A percentile compares a stretch with the other conserved stretches of the same genome.
phyloP scores from a whole-genome alignment of 768 basidiomycete genomes.

The Psilocybe cubensis region DNA sequence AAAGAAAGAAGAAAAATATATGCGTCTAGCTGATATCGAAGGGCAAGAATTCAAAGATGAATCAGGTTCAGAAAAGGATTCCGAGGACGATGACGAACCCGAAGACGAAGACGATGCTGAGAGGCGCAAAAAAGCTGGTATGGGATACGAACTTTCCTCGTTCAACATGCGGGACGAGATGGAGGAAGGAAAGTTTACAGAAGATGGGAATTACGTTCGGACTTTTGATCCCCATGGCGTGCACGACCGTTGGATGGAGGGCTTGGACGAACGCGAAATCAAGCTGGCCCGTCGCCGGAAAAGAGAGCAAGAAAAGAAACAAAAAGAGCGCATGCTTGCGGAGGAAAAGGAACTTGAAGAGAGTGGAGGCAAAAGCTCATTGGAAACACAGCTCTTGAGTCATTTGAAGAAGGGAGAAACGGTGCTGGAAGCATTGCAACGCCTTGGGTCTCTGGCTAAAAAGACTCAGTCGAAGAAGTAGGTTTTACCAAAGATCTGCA shows the following conservation, averaged over 20 bases:
- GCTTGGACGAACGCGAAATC: conserved; percentile 82
- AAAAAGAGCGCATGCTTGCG: conserved; percentile 67
- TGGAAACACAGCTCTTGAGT: conserved; percentile 70
- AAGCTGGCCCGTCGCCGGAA: conserved; percentile 79
- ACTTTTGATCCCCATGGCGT: conserved; percentile 88
- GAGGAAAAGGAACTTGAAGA: conserved; percentile 77
- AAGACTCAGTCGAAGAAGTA: conserved; percentile 38
- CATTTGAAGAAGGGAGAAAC: conserved; percentile 90
- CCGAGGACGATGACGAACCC: conserved; percentile 50
- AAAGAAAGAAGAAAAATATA: conserved; percentile 70
- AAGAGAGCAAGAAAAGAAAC: conserved; percentile 71
- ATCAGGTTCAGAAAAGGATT: conserved; percentile 40
- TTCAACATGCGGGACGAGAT: conserved; percentile 99
- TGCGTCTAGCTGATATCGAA: conserved; percentile 93
- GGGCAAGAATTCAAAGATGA: conserved; percentile 86
- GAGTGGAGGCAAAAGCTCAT: conserved; percentile 63
- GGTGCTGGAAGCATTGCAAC: conserved; percentile 85
- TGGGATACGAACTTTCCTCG: conserved; percentile 93
- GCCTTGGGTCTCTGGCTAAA: conserved; percentile 69
- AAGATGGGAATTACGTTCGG: conserved; percentile 88
- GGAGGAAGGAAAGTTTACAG: conserved; percentile 96
- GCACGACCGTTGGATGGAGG: conserved; percentile 98
- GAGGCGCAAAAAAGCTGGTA: conserved; percentile 76
- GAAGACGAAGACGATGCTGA: conserved; percentile 83
- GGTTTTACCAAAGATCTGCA: not conserved